These are phyloP conservation scores for Neonothopanus nambi DNA, from an alignment of 1,284 basidiomycete genomes.

Conservation along the genomic window DNA sequence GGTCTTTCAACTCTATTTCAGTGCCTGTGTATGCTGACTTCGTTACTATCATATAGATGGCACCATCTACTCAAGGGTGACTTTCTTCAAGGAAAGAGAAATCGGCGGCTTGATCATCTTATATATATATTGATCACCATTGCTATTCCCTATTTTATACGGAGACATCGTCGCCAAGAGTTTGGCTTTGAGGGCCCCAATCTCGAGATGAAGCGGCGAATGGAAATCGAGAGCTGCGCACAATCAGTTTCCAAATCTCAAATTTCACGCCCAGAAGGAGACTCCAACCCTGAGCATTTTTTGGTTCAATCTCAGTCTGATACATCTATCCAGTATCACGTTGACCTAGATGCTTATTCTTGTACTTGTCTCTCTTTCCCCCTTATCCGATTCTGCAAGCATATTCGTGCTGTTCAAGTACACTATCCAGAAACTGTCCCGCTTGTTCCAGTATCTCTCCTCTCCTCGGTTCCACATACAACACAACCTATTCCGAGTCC, in stretches of 20 bases:
- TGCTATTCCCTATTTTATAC: conserved; percentile 17
- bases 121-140: conserved; percentile 16
- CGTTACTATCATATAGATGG: conserved; percentile 20
- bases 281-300: neutral
- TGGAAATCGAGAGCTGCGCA: conserved; percentile 1
- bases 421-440: neutral
- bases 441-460: too few species aligned
- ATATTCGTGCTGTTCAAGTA: conserved; percentile 10
- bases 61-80: conserved; percentile 27
- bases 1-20: neutral
- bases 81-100: conserved; percentile 25
- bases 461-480: too few species aligned
- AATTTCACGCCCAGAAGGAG: neutral
- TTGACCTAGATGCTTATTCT: conserved; percentile 8
- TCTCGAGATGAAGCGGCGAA: conserved; percentile 10
- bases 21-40: neutral
- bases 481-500: too few species aligned
- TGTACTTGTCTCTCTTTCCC: conserved; percentile 17
- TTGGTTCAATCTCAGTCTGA: conserved; percentile 13
- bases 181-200: conserved; percentile 21
- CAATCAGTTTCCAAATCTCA: neutral
- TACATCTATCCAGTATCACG: neutral
- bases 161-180: conserved; percentile 12
- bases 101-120: conserved; percentile 20
- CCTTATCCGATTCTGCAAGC: conserved; percentile 17